Conservation (phyloP, 306 rosid species). For the Glycyrrhiza uralensis region DNA sequence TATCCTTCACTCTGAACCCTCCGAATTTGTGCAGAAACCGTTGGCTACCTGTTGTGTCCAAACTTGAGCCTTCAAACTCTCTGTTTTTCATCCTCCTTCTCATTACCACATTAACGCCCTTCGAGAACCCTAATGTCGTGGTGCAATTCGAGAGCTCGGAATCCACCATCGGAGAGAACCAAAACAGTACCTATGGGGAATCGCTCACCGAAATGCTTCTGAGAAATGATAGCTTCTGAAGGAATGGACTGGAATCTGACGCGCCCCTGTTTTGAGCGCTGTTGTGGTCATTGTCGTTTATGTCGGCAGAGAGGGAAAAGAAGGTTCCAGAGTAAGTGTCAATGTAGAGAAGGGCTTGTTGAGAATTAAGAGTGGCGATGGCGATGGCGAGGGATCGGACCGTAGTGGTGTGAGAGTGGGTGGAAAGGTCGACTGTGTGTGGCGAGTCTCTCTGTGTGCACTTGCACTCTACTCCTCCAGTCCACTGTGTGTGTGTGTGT, state of each 20-base stretch:
- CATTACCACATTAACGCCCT: slow-evolving; percentile 53
- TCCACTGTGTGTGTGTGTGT: too few species aligned
- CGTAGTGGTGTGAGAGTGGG: slow-evolving; percentile 39
- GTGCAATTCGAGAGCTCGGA: slow-evolving; percentile 42
- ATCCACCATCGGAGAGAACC: slow-evolving; percentile 58
- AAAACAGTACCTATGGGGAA: slow-evolving; percentile 41
- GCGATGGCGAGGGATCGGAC: slow-evolving; percentile 55
- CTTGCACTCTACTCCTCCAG: slow-evolving; percentile 6
- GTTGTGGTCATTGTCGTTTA: slow-evolving; percentile 40
- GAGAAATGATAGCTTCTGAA: slow-evolving; percentile 40
- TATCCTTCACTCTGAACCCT: slow-evolving; percentile 51
- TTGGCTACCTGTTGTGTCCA: too few species aligned
- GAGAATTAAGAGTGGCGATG: slow-evolving; percentile 26
- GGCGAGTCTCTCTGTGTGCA: too few species aligned
- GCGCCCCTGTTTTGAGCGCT: neutral
- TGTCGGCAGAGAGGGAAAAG: too few species aligned
- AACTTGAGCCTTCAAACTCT: too few species aligned
- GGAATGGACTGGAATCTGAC: neutral
- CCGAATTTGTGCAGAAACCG: slow-evolving; percentile 68
- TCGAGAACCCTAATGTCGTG: slow-evolving; percentile 48
- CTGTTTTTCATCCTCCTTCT: slow-evolving; percentile 51
- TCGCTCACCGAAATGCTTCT: slow-evolving; percentile 44
- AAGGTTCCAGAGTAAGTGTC: too few species aligned
- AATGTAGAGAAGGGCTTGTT: too few species aligned
- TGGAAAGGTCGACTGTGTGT: slow-evolving; percentile 52